Conservation (phyloP, 129 eudicot genomes). For the Silybum marianum region DNA sequence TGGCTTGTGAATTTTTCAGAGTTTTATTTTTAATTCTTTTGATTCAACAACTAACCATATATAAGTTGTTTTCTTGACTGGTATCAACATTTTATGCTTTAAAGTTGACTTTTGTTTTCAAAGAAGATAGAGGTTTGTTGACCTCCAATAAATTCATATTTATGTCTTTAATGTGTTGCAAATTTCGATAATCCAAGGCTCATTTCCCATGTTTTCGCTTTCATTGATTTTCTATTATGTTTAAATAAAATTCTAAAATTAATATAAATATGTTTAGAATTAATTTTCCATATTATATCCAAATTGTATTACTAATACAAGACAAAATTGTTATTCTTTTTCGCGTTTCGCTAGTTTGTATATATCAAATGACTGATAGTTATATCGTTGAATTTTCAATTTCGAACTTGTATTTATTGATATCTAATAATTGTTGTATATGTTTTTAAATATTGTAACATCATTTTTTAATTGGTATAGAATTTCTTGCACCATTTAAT, state of each 20-base stretch:
- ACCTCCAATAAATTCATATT: constrained; percentile 33
- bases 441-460: background rate
- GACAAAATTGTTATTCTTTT: constrained; percentile 24
- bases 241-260: background rate
- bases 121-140: constrained; percentile 38
- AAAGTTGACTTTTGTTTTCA: constrained; percentile 44
- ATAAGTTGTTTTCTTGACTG: background rate
- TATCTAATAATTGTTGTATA: background rate
- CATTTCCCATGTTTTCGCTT: constrained; percentile 27
- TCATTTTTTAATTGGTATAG: background rate
- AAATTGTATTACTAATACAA: constrained; percentile 9
- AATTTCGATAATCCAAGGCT: constrained; percentile 27
- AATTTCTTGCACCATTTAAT: background rate
- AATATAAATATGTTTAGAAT: constrained; percentile 8
- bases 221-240: constrained; percentile 2
- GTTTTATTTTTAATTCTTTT: background rate
- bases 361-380: background rate
- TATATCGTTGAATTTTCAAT: background rate
- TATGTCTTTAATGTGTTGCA: constrained; percentile 25
- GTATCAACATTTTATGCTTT: constrained; percentile 17
- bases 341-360: constrained; percentile 13
- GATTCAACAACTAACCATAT: constrained; percentile 13
- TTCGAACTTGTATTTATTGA: background rate
- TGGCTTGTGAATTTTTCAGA: background rate
- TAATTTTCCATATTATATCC: background rate